phyloP scores from a whole-genome alignment of 1,284 basidiomycete genomes.

The Fomitopsis betulina region DNA sequence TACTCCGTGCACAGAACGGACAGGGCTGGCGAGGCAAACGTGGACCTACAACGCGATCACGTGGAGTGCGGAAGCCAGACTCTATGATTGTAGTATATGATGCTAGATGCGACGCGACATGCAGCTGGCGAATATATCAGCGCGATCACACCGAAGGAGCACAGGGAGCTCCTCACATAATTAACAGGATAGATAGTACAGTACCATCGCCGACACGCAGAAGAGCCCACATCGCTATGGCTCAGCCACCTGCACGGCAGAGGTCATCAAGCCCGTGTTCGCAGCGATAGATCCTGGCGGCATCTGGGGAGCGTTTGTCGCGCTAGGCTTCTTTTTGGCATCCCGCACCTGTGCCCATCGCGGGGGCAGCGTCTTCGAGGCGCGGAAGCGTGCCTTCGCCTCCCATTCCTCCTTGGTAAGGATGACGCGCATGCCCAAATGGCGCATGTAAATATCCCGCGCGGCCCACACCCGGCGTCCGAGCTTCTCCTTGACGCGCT shows the following conservation, averaged over 20 bases:
- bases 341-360: not conserved
- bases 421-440: conserved; percentile 23
- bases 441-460: conserved; percentile 49
- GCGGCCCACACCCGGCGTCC: conserved; percentile 65
- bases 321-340: not conserved
- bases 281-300: not conserved
- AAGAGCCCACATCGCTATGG: not conserved
- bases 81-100: not conserved
- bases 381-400: conserved; percentile 26
- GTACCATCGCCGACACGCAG: not conserved
- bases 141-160: not conserved
- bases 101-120: not conserved
- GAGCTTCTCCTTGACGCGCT: conserved; percentile 62
- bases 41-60: conserved; percentile 1
- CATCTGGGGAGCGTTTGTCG: not conserved
- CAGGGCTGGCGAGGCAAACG: not conserved
- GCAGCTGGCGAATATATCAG: not conserved
- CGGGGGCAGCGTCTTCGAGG: conserved; percentile 3
- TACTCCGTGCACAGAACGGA: not conserved
- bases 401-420: conserved; percentile 34
- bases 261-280: not conserved
- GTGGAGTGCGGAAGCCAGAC: not conserved
- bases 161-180: not conserved
- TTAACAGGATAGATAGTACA: not conserved
- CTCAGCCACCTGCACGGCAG: not conserved